These are phyloP conservation scores for Pyropia haitanensis DNA, from an alignment of 23 red algal genomes.

Conservation along the genomic window DNA sequence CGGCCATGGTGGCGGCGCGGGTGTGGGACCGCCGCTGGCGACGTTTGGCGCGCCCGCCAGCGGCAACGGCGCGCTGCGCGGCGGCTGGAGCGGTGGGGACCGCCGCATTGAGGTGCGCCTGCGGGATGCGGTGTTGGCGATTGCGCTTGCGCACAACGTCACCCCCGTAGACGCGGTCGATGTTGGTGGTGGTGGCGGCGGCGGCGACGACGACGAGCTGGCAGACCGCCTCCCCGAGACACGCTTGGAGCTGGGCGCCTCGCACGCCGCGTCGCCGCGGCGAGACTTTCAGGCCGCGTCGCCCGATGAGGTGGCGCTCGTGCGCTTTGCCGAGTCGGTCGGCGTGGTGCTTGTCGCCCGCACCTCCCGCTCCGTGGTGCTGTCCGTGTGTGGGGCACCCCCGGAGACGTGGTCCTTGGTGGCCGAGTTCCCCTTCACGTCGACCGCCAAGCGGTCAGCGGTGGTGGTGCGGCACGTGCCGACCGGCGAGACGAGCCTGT, in stretches of 20 bases:
- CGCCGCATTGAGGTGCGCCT: conserved; percentile 36
- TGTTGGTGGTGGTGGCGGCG: no score
- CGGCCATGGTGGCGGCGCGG: no score
- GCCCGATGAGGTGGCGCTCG: conserved; percentile 89
- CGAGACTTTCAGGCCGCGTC: conserved; percentile 61
- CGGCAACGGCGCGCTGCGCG: no score
- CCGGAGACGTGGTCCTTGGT: conserved; percentile 59
- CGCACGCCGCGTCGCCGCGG: neutral
- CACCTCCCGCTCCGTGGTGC: conserved; percentile 49
- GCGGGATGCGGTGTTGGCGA: conserved; percentile 82
- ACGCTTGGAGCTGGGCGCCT: no score
- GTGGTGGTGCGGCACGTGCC: conserved; percentile 66
- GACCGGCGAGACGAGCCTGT: conserved; percentile 55
- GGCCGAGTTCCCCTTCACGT: conserved; percentile 94
- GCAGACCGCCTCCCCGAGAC: no score
- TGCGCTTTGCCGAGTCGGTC: conserved; percentile 74
- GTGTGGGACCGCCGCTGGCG: no score
- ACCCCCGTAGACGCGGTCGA: conserved; percentile 67
- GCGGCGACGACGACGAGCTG: neutral
- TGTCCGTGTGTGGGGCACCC: conserved; percentile 24
- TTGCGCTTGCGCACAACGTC: conserved; percentile 90
- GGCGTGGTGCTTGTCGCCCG: conserved; percentile 64
- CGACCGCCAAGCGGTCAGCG: conserved; percentile 87
- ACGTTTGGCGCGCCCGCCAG: no score
- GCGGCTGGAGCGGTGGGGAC: neutral